Percentiles rank a stretch among this genome's conserved stretches.
Conservation (phyloP, 306 rosid genomes). For the Senna tora region DNA sequence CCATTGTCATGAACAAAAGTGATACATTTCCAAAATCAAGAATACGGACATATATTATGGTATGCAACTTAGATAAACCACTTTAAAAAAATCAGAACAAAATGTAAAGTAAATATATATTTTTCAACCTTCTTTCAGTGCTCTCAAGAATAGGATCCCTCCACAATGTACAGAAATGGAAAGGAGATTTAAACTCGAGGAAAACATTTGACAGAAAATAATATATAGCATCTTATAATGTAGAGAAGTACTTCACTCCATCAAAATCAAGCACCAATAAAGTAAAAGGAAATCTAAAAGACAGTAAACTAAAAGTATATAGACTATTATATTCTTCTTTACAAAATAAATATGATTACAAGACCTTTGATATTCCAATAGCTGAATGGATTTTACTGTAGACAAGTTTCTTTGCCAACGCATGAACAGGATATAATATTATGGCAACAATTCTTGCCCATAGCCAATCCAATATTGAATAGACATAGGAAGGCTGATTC, state of each 20-base stretch:
- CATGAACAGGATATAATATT: constrained; percentile 76
- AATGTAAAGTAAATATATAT: background rate
- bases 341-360: constrained; percentile 18
- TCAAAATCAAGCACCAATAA: background rate
- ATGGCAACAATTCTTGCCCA: constrained; percentile 79
- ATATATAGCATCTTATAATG: background rate
- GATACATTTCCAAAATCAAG: constrained; percentile 28
- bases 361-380: constrained; percentile 73
- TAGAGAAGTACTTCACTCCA: constrained; percentile 26
- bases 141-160: background rate
- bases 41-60: constrained; percentile 17
- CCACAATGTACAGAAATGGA: constrained; percentile 5
- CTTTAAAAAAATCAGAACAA: background rate
- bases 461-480: constrained; percentile 69
- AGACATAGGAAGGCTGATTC: constrained; percentile 59
- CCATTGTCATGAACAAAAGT: constrained; percentile 32
- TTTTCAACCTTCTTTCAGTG: background rate
- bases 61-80: constrained; percentile 18
- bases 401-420: constrained; percentile 74
- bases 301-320: constrained; percentile 18
- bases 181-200: constrained; percentile 1
- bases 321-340: constrained; percentile 1
- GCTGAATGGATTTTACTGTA: constrained; percentile 81
- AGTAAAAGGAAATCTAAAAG: background rate
- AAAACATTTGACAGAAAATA: constrained; percentile 15